These are phyloP conservation scores for Tolypocladium endophyticum DNA, from an alignment of 2,329 filamentous ascomycete species.

Conservation along the genomic window DNA sequence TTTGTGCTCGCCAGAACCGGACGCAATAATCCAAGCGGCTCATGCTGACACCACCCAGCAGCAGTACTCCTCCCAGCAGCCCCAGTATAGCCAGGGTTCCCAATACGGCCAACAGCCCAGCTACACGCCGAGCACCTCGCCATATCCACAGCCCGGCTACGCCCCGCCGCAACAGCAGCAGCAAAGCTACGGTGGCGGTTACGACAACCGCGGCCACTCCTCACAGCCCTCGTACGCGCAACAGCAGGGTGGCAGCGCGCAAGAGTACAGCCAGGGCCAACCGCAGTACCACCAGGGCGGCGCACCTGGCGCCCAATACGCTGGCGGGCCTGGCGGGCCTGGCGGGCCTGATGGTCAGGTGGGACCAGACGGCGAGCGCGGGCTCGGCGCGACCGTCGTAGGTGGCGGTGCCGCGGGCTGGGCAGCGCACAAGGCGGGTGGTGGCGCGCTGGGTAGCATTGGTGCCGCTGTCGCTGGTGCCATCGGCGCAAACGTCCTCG, in stretches of 20 bases:
- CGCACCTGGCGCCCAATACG: conserved; percentile 8
- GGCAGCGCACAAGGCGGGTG: conserved; percentile 42
- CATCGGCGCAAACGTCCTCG: conserved; percentile 42
- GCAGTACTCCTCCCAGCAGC: not conserved
- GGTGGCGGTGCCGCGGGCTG: conserved; percentile 45
- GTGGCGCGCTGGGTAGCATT: conserved; percentile 38
- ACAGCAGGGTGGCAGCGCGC: not conserved
- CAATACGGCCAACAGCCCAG: conserved; percentile 15
- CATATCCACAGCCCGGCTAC: conserved; percentile 6
- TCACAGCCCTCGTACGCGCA: conserved; percentile 5
- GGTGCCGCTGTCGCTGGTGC: conserved; percentile 41
- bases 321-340: conserved; percentile 5
- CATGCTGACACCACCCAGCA: not conserved
- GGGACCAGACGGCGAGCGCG: conserved; percentile 35
- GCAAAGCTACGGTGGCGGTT: conserved; percentile 7
- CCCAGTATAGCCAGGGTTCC: not conserved
- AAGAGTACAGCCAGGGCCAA: conserved; percentile 15
- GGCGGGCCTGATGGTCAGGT: conserved; percentile 13
- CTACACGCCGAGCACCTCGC: not conserved
- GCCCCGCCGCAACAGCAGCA: not conserved
- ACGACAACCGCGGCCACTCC: conserved; percentile 7
- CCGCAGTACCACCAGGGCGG: conserved; percentile 15
- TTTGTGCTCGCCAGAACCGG: not conserved
- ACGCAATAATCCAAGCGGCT: not conserved
- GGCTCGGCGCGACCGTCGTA: conserved; percentile 41